Evolutionary conservation across 2,329 filamentous ascomycete species (phyloP).

Genomic region (Grosmannia penicillata): DNA sequence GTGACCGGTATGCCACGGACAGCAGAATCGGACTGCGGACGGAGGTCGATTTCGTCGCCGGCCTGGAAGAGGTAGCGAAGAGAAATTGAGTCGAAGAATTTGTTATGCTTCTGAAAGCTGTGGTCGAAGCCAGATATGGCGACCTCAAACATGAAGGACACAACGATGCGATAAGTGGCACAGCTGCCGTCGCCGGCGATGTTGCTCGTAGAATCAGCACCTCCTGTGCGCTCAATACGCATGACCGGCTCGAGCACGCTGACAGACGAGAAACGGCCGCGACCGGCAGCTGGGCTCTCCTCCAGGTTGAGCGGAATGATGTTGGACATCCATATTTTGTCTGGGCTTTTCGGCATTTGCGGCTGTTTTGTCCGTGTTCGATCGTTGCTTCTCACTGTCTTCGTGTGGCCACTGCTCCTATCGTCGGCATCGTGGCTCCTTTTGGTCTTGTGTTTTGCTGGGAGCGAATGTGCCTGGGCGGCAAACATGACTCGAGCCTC

Average conservation of each 20-base stretch:
- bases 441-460: too few species aligned
- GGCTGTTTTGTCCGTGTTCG: background rate
- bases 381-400: background rate
- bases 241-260: conserved; percentile 13
- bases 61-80: conserved; percentile 12
- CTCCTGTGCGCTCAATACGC: conserved; percentile 10
- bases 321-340: conserved; percentile 9
- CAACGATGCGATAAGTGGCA: conserved; percentile 10
- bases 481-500: too few species aligned
- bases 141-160: conserved; percentile 12
- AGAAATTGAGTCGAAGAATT: conserved; percentile 13
- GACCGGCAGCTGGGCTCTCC: conserved; percentile 11
- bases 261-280: conserved; percentile 10
- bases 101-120: conserved; percentile 11
- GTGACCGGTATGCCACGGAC: conserved; percentile 9
- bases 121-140: conserved; percentile 10
- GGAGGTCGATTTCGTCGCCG: conserved; percentile 10
- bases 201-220: background rate
- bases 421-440: too few species aligned
- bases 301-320: conserved; percentile 12
- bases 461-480: too few species aligned
- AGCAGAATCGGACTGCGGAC: conserved; percentile 10
- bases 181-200: background rate
- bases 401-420: too few species aligned
- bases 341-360: background rate